phyloP scores from a whole-genome alignment of 1,284 basidiomycete genomes.

The Sanghuangporus sanghuang region DNA sequence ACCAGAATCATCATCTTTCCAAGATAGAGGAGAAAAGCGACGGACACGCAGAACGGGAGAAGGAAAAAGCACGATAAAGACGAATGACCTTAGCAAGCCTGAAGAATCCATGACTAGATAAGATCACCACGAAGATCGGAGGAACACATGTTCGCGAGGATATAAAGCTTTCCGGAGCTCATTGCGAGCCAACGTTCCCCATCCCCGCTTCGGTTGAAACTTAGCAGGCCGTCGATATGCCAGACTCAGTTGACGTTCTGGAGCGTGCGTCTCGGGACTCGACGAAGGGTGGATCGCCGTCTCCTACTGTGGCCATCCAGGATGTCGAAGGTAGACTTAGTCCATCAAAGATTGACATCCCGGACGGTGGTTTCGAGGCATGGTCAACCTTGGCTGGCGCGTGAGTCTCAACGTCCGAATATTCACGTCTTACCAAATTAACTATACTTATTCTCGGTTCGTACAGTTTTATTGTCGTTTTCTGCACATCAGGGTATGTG shows the following conservation, averaged over 20 bases:
- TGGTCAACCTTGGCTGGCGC: conserved; percentile 12
- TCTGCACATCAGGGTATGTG: background rate
- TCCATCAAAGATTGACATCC: background rate
- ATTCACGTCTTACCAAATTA: background rate
- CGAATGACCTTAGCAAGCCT: too few species aligned
- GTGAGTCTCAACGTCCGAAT: background rate
- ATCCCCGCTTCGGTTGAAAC: background rate
- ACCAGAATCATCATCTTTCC: background rate
- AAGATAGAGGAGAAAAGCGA: background rate
- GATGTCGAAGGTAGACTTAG: background rate
- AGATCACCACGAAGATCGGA: background rate
- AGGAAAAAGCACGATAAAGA: too few species aligned
- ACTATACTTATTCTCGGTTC: background rate
- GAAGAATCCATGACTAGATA: too few species aligned
- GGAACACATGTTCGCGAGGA: background rate
- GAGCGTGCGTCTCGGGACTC: background rate
- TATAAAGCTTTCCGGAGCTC: background rate
- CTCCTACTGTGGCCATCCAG: background rate
- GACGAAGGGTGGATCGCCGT: background rate
- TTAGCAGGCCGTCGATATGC: background rate
- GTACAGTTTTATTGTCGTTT: background rate
- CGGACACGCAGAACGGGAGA: background rate
- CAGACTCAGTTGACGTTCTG: background rate
- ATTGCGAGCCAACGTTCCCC: background rate
- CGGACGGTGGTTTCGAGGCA: conserved; percentile 10